Conservation (phyloP, 495 filamentous ascomycete genomes). For the Neurospora sp. region DNA sequence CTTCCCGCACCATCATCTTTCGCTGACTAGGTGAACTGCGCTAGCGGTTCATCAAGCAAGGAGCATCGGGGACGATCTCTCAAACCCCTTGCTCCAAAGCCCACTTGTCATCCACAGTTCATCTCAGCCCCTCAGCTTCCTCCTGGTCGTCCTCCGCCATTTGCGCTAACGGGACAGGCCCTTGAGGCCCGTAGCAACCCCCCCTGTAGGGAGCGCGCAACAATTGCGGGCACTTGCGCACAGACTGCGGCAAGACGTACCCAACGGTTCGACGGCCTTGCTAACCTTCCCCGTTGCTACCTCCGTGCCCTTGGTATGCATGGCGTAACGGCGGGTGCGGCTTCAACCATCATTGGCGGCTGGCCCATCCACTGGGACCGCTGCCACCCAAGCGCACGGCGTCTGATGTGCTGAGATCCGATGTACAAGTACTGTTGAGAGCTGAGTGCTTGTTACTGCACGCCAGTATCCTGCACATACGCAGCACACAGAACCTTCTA, state of each 20-base stretch:
- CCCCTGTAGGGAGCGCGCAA: conserved; percentile 2
- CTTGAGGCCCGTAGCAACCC: not conserved
- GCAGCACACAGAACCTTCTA: conserved; percentile 17
- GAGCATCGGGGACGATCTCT: not conserved
- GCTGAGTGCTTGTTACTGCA: not conserved
- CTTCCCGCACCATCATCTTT: not conserved
- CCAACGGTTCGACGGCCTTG: not conserved
- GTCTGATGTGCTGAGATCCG: not conserved
- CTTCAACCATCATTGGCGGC: not conserved
- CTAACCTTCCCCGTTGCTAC: not conserved
- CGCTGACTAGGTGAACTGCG: not conserved
- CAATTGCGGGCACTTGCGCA: conserved; percentile 3
- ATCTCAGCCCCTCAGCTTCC: not conserved
- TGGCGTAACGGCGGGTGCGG: conserved; percentile 9
- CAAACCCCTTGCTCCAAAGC: not conserved
- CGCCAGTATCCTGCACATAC: not conserved
- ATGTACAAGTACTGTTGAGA: conserved; percentile 1
- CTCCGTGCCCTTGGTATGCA: not conserved
- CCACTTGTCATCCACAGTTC: not conserved
- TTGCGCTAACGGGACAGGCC: not conserved
- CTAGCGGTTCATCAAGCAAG: not conserved
- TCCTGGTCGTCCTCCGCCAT: not conserved
- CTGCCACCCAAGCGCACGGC: not conserved
- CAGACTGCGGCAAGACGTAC: not conserved
- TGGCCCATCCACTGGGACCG: not conserved